Evolutionary conservation across 805 yeast genomes (phyloP), one percentile per base, ranked within the genome.

Genomic region (Schizosaccharomyces octosporus): DNA sequence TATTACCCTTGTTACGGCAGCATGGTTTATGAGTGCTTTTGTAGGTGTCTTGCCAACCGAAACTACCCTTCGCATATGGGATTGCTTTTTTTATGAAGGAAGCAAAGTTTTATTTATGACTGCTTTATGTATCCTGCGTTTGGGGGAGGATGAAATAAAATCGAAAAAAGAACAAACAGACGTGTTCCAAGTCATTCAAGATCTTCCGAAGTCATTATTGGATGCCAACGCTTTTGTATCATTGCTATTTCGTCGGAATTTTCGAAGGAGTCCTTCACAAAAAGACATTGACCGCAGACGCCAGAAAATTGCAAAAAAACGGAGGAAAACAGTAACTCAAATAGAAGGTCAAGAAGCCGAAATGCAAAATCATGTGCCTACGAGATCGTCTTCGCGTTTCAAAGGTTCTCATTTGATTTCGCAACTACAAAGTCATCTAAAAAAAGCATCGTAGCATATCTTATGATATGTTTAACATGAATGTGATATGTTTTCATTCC

Each of bases 21-120:
- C 95, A 62, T 93, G 98, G 98, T 93, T 93, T 69, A 90, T 93
- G 97, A 85, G 96, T 67, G 79, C 87, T n/a, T 93, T 85, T 72
- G 87, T 93, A 43, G 95, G 95, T 0, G 81, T 84, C 0, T 72
- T 93, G 31, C 98, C 98, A 0, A 81, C 87, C 27, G 97, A 93
- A 68, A 80, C 94, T 0, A 84, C 87, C 7, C 73, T 93, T 55
- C 74, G 97, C 62, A 83, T 93, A 0, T 90, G 98, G 97, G 98
- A 93, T 71, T 86, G 94, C 64, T 72, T 90, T 60, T 89, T 94
- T 75, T 87, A 85, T 68, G 97, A 90, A 69, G 96, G 87, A 36
- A 83, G 95, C 1, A 86, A 86, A 67, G 80, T 93, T 11, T 74
- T 93, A 19, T 93, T 88, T 73, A 80, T 95, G 63, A 78, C 86